A percentile compares a stretch with the other conserved stretches of the same genome.
Conservation (phyloP, 768 basidiomycete species). For the Hortiboletus flavorubellus region DNA sequence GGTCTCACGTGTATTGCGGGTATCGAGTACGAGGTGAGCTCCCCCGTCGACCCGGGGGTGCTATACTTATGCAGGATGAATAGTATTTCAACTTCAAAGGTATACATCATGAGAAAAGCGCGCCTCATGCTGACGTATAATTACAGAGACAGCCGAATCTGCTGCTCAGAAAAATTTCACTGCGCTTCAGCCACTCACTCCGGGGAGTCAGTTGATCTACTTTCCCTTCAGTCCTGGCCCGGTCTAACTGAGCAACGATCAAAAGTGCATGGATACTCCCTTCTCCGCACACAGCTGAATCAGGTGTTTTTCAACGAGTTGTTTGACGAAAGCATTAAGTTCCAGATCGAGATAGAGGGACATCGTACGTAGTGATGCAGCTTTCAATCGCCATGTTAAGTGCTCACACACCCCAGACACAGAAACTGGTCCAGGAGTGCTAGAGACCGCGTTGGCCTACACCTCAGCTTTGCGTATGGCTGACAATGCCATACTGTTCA, state of each 20-base stretch:
- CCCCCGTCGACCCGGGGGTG: background rate
- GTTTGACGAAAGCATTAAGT: slow-evolving; percentile 69
- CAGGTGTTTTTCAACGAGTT: slow-evolving; percentile 85
- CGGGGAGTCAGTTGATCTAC: slow-evolving; percentile 70
- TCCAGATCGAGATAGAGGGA: slow-evolving; percentile 80
- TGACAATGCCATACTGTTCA: slow-evolving; percentile 91
- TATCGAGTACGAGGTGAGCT: slow-evolving; percentile 83
- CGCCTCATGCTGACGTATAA: slow-evolving; percentile 3
- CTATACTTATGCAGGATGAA: slow-evolving; percentile 34
- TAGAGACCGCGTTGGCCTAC: slow-evolving; percentile 86
- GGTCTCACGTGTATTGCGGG: slow-evolving; percentile 76
- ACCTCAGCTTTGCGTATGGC: slow-evolving; percentile 78
- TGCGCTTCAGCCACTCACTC: slow-evolving; percentile 74
- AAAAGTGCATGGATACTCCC: slow-evolving; percentile 94
- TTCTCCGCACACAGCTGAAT: slow-evolving; percentile 88
- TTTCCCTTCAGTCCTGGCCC: background rate
- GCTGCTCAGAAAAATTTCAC: slow-evolving; percentile 75
- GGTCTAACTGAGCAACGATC: slow-evolving; percentile 3
- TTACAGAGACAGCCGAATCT: slow-evolving; percentile 74
- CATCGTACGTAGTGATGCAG: slow-evolving; percentile 55
- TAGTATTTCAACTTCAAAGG: slow-evolving; percentile 93
- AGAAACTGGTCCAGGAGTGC: slow-evolving; percentile 88
- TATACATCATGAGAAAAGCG: slow-evolving; percentile 21
- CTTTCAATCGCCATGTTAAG: background rate
- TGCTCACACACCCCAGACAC: slow-evolving; percentile 53